Evolutionary conservation across 306 rosid genomes (phyloP).

Genomic region (Geum urbanum): DNA sequence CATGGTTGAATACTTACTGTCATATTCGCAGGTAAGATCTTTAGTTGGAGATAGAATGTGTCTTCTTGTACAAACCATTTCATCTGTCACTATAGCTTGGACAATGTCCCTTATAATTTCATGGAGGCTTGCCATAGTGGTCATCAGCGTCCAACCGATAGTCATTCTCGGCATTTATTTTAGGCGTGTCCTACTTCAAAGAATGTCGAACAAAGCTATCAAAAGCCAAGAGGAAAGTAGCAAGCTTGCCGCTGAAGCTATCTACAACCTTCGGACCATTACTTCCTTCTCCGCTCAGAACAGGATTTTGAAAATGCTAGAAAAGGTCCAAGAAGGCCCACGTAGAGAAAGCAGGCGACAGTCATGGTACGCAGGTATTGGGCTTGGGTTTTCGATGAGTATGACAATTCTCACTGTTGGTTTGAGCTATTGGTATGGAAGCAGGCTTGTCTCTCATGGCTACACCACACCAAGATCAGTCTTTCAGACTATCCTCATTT

Average conservation of each 20-base stretch:
- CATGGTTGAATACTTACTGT: too few species aligned
- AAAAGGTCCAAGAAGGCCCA: conserved; percentile 35
- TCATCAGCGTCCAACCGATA: conserved; percentile 41
- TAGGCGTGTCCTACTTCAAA: conserved; percentile 33
- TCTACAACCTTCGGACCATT: conserved; percentile 35
- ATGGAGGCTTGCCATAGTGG: conserved; percentile 43
- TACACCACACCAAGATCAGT: conserved; percentile 16
- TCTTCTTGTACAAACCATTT: conserved; percentile 38
- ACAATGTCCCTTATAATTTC: conserved; percentile 42
- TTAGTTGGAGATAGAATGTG: conserved; percentile 51
- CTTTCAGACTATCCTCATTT: conserved; percentile 31
- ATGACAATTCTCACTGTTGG: conserved; percentile 26
- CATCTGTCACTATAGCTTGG: conserved; percentile 43
- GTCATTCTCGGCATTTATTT: conserved; percentile 36
- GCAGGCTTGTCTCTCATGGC: conserved; percentile 29
- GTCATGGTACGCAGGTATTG: conserved; percentile 40
- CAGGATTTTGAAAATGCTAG: conserved; percentile 30
- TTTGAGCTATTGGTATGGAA: conserved; percentile 43
- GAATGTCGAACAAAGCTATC: conserved; percentile 30
- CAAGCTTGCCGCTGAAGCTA: conserved; percentile 45
- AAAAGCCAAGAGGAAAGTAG: conserved; percentile 42
- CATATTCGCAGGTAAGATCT: conserved; percentile 42
- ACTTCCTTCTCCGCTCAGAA: conserved; percentile 50
- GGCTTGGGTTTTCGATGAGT: conserved; percentile 29
- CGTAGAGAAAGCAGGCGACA: conserved; percentile 28